phyloP scores from a whole-genome alignment of 106 monocot genomes.

The Dendrobium chrysotoxum region DNA sequence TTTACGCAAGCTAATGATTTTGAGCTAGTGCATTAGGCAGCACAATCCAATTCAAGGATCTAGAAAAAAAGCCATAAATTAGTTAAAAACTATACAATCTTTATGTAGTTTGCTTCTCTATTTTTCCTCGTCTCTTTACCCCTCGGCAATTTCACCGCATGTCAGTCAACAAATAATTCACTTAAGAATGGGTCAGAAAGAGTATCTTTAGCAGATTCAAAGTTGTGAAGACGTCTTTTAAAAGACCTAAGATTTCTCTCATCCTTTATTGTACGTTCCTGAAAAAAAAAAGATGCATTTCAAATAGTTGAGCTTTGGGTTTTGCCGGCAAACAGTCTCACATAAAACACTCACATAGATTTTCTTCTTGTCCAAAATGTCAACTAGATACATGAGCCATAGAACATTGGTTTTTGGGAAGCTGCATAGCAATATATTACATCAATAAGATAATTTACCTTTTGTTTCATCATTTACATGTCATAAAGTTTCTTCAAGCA shows the following conservation, averaged over 20 bases:
- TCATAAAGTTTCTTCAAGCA: not conserved
- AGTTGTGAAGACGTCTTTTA: conserved; percentile 64
- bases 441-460: not conserved
- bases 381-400: conserved; percentile 81
- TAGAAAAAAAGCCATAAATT: not conserved
- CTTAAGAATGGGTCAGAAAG: conserved; percentile 65
- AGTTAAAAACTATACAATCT: not conserved
- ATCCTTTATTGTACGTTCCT: conserved; percentile 61
- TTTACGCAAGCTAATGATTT: too few relatives aligned
- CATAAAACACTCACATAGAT: conserved; percentile 52
- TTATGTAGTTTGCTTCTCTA: not conserved
- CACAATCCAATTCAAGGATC: too few relatives aligned
- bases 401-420: conserved; percentile 92
- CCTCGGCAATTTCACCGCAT: not conserved
- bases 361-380: conserved; percentile 80
- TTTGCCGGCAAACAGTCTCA: not conserved
- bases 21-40: too few relatives aligned
- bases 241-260: conserved; percentile 78
- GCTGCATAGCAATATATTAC: conserved; percentile 30
- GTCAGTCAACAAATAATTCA: conserved; percentile 14
- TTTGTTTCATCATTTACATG: not conserved
- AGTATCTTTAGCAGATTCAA: conserved; percentile 57
- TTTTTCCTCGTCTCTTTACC: not conserved
- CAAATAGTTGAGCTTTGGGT: not conserved
- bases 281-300: conserved; percentile 2